Percentiles rank a stretch among this genome's conserved stretches.
Evolutionary conservation across 1,284 basidiomycete genomes (phyloP).

Genomic region (Entoloma clypeatum): DNA sequence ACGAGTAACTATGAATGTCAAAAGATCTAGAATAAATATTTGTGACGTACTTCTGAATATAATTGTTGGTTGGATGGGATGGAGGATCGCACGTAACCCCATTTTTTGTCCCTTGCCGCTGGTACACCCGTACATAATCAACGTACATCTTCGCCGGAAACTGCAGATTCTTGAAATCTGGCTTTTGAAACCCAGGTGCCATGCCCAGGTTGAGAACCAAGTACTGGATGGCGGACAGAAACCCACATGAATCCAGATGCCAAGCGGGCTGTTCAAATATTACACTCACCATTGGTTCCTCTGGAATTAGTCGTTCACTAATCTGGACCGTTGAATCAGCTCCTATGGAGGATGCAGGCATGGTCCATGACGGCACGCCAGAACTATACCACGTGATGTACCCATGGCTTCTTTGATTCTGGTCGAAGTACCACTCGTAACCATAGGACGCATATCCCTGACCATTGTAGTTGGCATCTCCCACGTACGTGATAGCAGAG

Average conservation of each 20-base stretch:
- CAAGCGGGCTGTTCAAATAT: conserved; percentile 1
- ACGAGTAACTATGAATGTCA: conserved; percentile 6
- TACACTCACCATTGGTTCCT: conserved; percentile 55
- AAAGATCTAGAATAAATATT: conserved; percentile 13
- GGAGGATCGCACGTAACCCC: conserved; percentile 63
- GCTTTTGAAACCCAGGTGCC: conserved; percentile 63
- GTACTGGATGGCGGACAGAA: conserved; percentile 42
- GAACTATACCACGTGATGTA: conserved; percentile 74
- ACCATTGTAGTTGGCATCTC: conserved; percentile 51
- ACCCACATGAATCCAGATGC: not conserved
- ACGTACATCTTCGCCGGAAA: conserved; percentile 73
- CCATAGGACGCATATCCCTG: conserved; percentile 57
- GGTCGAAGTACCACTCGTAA: conserved; percentile 74
- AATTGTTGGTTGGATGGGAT: conserved; percentile 55
- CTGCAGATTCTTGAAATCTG: conserved; percentile 59
- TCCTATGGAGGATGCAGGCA: conserved; percentile 56
- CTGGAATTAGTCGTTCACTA: conserved; percentile 63
- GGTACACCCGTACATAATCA: conserved; percentile 78
- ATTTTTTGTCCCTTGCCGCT: conserved; percentile 54
- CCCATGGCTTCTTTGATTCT: conserved; percentile 53
- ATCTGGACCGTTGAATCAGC: conserved; percentile 54
- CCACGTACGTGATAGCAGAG: conserved; percentile 59
- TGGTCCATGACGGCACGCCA: conserved; percentile 61
- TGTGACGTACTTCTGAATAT: conserved; percentile 56
- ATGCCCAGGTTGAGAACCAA: conserved; percentile 74